Percentiles rank a stretch among this genome's conserved stretches.
Conservation (phyloP, 2,329 filamentous ascomycete species). For the Penicillium paneum region DNA sequence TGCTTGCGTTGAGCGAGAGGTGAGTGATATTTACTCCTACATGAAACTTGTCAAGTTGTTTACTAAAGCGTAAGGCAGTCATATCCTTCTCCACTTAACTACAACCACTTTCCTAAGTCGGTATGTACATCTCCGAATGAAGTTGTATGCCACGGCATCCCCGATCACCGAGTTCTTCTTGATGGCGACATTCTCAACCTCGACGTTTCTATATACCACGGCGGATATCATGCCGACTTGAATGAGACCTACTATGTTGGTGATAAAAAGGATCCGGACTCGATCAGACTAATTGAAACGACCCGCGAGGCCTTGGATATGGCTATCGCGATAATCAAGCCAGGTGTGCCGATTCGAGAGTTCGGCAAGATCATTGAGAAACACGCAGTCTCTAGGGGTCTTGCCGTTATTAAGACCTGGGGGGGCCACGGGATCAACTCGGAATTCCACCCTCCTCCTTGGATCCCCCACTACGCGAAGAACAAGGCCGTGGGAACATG, state of each 20-base stretch:
- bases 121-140: constrained; percentile 91
- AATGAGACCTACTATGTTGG: constrained; percentile 97
- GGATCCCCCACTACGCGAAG: constrained; percentile 90
- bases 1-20: constrained; percentile 75
- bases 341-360: constrained; percentile 78
- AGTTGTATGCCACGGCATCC: constrained; percentile 94
- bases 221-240: constrained; percentile 84
- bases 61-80: constrained; percentile 53
- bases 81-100: constrained; percentile 90
- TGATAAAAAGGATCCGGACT: constrained; percentile 73
- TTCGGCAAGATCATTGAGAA: constrained; percentile 90
- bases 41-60: not conserved
- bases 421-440: constrained; percentile 89
- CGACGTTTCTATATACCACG: constrained; percentile 85
- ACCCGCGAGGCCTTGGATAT: constrained; percentile 78
- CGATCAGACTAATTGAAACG: constrained; percentile 79
- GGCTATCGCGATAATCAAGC: constrained; percentile 83
- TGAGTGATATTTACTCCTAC: constrained; percentile 45
- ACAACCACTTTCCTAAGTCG: constrained; percentile 90
- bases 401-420: constrained; percentile 84
- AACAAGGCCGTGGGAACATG: constrained; percentile 90
- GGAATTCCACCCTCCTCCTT: constrained; percentile 84
- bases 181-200: constrained; percentile 95
- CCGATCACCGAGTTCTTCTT: constrained; percentile 74
- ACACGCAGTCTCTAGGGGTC: constrained; percentile 72